Conservation (phyloP, 129 eudicot genomes). For the Helianthus tuberosus region DNA sequence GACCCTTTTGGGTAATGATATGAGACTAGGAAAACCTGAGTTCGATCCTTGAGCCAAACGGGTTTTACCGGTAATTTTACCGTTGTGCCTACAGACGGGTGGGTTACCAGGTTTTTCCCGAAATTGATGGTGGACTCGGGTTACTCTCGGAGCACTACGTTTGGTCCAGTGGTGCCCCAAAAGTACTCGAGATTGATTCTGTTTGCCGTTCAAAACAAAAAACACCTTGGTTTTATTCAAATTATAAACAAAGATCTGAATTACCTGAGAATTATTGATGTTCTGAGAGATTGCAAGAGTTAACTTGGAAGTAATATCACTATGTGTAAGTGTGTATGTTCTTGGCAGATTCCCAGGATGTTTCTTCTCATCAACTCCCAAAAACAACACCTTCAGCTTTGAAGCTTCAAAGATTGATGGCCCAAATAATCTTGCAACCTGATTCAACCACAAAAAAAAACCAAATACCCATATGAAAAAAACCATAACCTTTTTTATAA, state of each 20-base stretch:
- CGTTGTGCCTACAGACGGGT: too few relatives aligned
- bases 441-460: slow-evolving; percentile 9
- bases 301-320: slow-evolving; percentile 79
- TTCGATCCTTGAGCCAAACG: too few relatives aligned
- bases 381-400: slow-evolving; percentile 73
- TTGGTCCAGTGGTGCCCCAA: too few relatives aligned
- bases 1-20: too few relatives aligned
- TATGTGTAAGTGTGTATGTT: slow-evolving; percentile 88
- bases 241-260: slow-evolving; percentile 5
- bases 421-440: slow-evolving; percentile 93
- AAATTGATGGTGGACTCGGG: too few relatives aligned
- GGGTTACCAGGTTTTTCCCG: too few relatives aligned
- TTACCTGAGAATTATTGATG: slow-evolving; percentile 85
- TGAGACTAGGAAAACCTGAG: too few relatives aligned
- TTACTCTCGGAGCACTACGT: too few relatives aligned
- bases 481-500: background rate
- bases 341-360: slow-evolving; percentile 81
- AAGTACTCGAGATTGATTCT: too few relatives aligned
- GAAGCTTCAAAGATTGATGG: slow-evolving; percentile 93
- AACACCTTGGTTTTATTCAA: background rate
- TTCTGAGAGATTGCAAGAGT: slow-evolving; percentile 86
- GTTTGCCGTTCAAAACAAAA: too few relatives aligned
- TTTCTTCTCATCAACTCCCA: slow-evolving; percentile 82
- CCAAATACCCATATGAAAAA: slow-evolving; percentile 10
- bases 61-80: background rate